A percentile compares a stretch with the other conserved stretches of the same genome.
Evolutionary conservation across 2,329 filamentous ascomycete species (phyloP).

Genomic region (Cladorrhinum sp.): DNA sequence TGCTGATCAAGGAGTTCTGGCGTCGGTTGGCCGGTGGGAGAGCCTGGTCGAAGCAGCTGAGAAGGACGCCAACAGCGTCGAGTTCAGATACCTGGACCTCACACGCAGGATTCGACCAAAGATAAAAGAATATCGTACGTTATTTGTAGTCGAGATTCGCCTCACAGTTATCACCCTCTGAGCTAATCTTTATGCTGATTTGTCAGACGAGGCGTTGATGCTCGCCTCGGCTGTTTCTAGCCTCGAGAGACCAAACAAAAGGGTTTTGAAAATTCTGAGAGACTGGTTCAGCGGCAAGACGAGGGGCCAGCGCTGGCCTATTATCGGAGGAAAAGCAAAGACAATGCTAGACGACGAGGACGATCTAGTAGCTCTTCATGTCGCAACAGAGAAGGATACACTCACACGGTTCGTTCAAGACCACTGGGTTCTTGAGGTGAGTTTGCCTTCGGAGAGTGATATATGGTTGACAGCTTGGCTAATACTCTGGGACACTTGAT

Average conservation of each 20-base stretch:
- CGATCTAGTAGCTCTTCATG: constrained; percentile 7
- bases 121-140: no score
- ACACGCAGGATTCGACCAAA: no score
- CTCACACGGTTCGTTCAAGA: constrained; percentile 7
- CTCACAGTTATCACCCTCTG: not conserved
- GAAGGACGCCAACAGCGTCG: no score
- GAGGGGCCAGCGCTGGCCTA: not conserved
- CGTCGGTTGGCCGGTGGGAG: constrained; percentile 8
- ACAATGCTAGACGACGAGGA: not conserved
- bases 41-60: no score
- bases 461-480: no score
- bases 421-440: constrained; percentile 8
- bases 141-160: no score
- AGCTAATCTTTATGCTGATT: not conserved
- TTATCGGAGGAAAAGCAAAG: constrained; percentile 4
- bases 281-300: not conserved
- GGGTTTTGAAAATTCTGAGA: not conserved
- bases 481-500: no score
- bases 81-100: no score
- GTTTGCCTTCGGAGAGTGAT: no score
- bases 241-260: not conserved
- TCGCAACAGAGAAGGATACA: constrained; percentile 5
- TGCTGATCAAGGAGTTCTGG: not conserved
- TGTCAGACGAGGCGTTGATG: not conserved
- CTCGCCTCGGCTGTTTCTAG: not conserved